Base-by-base conservation (phyloP, 768 basidiomycete species). In the Leccinum uliginosum region DNA sequence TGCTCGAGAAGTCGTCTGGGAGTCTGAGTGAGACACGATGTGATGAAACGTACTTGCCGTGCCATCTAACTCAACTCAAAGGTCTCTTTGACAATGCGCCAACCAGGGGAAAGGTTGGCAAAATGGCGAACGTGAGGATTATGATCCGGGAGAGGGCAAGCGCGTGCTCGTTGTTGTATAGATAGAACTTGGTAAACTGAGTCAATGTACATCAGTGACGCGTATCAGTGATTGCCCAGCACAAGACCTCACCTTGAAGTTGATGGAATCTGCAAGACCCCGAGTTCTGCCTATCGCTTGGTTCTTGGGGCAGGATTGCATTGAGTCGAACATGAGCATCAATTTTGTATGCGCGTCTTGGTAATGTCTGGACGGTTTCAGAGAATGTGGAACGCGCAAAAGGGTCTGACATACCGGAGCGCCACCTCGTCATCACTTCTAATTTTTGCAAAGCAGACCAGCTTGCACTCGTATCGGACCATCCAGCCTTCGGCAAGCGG, bases 1-100 rank as follows among this genome's bases (percentile, higher is more conserved):
- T 91, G 83, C 59, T 97, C 93, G 1, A 97, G 78, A 4, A 99
- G 77, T 71, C 98, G 85, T 67, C 93, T 95, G 58, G 27, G 3
- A 50, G 40, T 46, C 5, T 54, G 38, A 29, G 29, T 29, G 29
- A 50, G 44, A 23, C 11, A 10, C 10, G 26, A 9, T 21, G 15
- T 17, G n/a, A 34, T 3, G 35, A 11, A 15, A 79, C 88, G 54
- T 65, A 93, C 91, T 97, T 94, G 29, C 67, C 93, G 78, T 7
- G 92, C 89, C 54, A 94, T 78, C 96, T 95, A 99, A 62, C 89
- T 91, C 96, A 96, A 98, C 69, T 98, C 97, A 62, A 91, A 98
- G 0, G 93, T 97, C 66, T 94, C 91, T 64, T 95, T 93, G 15
- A 94, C 95, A 54, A 98, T 98, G 10, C 92, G 91, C 97, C 97